A percentile compares a stretch with the other conserved stretches of the same genome.
Evolutionary conservation across 1,284 basidiomycete species (phyloP).

Genomic region (Moesziomyces globuligerus): DNA sequence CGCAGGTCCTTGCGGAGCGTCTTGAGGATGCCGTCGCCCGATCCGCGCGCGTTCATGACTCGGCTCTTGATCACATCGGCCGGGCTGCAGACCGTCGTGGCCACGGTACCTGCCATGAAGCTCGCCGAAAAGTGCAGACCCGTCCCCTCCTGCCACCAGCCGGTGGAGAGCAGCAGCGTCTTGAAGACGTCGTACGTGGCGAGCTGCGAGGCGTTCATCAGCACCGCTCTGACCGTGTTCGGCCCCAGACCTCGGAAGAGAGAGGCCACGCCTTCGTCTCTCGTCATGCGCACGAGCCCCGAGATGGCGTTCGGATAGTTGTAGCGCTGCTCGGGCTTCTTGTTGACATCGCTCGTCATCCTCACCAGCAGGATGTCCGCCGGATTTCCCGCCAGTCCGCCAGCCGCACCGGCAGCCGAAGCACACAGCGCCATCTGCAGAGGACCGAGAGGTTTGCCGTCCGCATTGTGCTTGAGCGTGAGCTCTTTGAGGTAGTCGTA

Average conservation of each 20-base stretch:
- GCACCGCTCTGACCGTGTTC: slow-evolving; percentile 70
- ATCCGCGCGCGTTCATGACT: slow-evolving; percentile 68
- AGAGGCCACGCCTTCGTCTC: slow-evolving; percentile 69
- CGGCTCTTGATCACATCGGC: slow-evolving; percentile 70
- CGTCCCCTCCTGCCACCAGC: slow-evolving; percentile 69
- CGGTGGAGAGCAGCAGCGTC: slow-evolving; percentile 67
- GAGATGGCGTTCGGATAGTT: slow-evolving; percentile 69
- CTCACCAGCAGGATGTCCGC: slow-evolving; percentile 71
- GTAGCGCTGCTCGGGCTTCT: slow-evolving; percentile 55
- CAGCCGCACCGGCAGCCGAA: slow-evolving; percentile 57
- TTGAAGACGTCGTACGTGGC: slow-evolving; percentile 72
- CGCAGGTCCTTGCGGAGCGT: slow-evolving; percentile 52
- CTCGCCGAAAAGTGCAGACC: slow-evolving; percentile 70
- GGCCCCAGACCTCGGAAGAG: slow-evolving; percentile 70
- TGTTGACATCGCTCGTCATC: slow-evolving; percentile 68
- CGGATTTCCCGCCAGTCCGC: slow-evolving; percentile 62
- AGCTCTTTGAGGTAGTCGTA: slow-evolving; percentile 62
- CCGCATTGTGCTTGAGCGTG: slow-evolving; percentile 16
- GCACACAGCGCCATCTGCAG: slow-evolving; percentile 58
- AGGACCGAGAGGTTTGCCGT: slow-evolving; percentile 31
- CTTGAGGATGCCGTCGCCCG: slow-evolving; percentile 40
- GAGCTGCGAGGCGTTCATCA: slow-evolving; percentile 70
- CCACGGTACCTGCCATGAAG: slow-evolving; percentile 71
- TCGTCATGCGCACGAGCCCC: slow-evolving; percentile 69
- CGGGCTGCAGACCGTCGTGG: slow-evolving; percentile 68